phyloP scores from a whole-genome alignment of 306 rosid species.

The Cyamopsis tetragonoloba region DNA sequence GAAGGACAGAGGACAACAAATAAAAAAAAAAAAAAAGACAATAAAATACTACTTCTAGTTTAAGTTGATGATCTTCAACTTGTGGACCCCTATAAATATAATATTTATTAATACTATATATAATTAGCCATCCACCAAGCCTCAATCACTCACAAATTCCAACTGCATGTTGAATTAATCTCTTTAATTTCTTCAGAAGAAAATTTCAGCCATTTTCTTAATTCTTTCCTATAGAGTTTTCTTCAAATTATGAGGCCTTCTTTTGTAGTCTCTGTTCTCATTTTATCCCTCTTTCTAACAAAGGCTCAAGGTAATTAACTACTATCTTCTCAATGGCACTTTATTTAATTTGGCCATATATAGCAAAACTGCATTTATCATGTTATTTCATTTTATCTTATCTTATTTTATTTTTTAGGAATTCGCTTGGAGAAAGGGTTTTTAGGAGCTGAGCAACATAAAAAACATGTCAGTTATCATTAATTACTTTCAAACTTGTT shows the following conservation, averaged over 20 bases:
- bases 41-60: conserved; percentile 16
- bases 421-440: conserved; percentile 53
- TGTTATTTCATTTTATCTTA: neutral
- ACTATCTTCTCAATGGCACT: neutral
- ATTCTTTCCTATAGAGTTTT: neutral
- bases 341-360: neutral
- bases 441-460: conserved; percentile 20
- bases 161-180: neutral
- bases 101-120: too few relatives aligned
- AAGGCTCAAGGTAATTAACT: conserved; percentile 52
- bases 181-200: neutral
- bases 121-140: conserved; percentile 17
- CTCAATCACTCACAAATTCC: conserved; percentile 16
- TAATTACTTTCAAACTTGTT: too few relatives aligned
- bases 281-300: conserved; percentile 41
- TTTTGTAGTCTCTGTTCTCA: conserved; percentile 39
- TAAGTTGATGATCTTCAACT: conserved; percentile 19
- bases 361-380: neutral
- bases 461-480: conserved; percentile 36
- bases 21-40: neutral
- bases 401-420: too few relatives aligned
- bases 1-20: conserved; percentile 16
- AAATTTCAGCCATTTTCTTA: neutral
- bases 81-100: conserved; percentile 39
- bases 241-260: conserved; percentile 47